Base-by-base conservation (phyloP, 192 early-diverging fungal species). In the Funneliformis geosporum region DNA sequence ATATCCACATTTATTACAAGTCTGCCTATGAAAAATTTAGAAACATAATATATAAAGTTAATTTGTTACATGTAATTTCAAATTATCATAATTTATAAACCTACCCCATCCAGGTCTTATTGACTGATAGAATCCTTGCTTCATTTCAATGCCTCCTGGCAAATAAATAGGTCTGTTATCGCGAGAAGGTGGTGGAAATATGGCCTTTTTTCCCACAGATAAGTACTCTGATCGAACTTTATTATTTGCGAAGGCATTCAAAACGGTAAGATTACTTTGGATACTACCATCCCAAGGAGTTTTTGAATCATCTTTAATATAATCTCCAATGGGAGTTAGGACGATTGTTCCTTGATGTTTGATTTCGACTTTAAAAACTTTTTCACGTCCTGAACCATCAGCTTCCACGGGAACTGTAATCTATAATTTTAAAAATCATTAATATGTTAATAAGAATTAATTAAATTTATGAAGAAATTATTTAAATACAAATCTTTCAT, bases 41-140 rank as follows among this genome's bases (percentile, higher is more conserved):
- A 0, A 59, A 23, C 21, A 39, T 47, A n/a, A 73, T 38, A 55
- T 33, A 23, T 38, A 27, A 55, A 60, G 11, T 60, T 21, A 8
- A 50, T 18, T 25, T 43, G n/a, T 10, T 21, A 42, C 18, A 11
- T 21, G 8, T 10, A 8, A n/a, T 43, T n/a, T n/a, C n/a, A n/a
- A 40, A 69, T 9, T 23, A n/a, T 11, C 5, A 23, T n/a, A 79
- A 18, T 18, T 39, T 39, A 12, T 9, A 14, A 72, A 44, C 27
- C 80, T 84, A 76, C 94, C 93, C n/a, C 82, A 40, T 43, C 91
- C 87, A 1, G 96, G 94, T 16, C 93, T 89, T 60, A 95, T 86
- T 40, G 92, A 94, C 64, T 96, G 94, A 75, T 94, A 96, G 80
- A 91, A 95, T 23, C 97, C 97, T 79, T 91, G 89, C 95, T 95